phyloP scores from a whole-genome alignment of 1,139 yeast genomes.

The Blastobotrys petasosporus region DNA sequence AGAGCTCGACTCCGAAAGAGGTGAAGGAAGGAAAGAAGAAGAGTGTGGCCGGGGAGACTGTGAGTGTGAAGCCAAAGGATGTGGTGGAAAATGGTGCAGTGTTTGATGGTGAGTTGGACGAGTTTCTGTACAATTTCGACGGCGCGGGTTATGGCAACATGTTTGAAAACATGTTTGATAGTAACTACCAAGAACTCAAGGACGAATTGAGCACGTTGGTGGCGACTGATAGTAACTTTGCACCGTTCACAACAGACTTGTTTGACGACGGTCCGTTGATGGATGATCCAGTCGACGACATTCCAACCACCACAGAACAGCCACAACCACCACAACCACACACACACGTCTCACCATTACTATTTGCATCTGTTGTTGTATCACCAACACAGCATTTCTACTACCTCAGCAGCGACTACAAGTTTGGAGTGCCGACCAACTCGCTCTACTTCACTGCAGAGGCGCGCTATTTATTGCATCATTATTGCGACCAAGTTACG shows the following conservation, averaged over 20 bases:
- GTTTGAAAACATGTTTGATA: constrained; percentile 4
- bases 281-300: too few relatives aligned
- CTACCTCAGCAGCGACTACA: constrained; percentile 44
- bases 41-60: too few relatives aligned
- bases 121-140: too few relatives aligned
- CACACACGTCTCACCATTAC: constrained; percentile 19
- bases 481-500: constrained; percentile 75
- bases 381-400: constrained; percentile 31
- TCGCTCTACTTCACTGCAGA: constrained; percentile 45
- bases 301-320: too few relatives aligned
- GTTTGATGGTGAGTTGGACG: background rate
- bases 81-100: too few relatives aligned
- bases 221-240: constrained; percentile 8
- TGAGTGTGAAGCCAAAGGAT: too few relatives aligned
- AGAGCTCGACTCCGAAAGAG: too few relatives aligned
- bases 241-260: background rate
- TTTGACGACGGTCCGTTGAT: background rate
- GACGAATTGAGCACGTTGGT: constrained; percentile 12
- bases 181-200: constrained; percentile 9
- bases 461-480: constrained; percentile 56
- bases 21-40: too few relatives aligned
- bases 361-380: constrained; percentile 23
- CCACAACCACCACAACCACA: constrained; percentile 17
- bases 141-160: too few relatives aligned
- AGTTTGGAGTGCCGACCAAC: constrained; percentile 43